Evolutionary conservation across 2,329 filamentous ascomycete genomes (phyloP), one percentile per base, ranked within the genome.

Genomic region (Talaromyces sp.): DNA sequence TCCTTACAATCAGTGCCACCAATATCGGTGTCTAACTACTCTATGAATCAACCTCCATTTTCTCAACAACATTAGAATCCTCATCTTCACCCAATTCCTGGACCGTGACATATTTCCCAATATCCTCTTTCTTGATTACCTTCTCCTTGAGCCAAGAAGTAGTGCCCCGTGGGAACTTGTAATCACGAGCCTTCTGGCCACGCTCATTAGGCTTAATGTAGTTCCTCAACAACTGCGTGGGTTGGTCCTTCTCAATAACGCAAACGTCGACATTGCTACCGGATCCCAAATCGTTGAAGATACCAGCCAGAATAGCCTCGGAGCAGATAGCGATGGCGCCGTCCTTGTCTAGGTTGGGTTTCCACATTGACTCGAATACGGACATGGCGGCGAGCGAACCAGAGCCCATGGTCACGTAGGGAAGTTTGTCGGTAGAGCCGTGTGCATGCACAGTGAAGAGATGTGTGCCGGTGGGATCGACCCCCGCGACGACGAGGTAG

Each of bases 391-490:
- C 95, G 70, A 99, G 84, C 57, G 92, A 97, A 69, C 95, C 95
- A 27, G 91, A 96, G 63, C 95, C 95, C 95, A 99, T 99, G 70
- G 96, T 99, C 71, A 99, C 96, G 79, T 99, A 99, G 60, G 95
- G 95, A 58, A 99, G 89, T 85, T 98, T 99, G 83, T 99, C 95
- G 68, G 95, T 99, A 74, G 90, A 95, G 70, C 96, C 95, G 84
- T 99, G 96, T 66, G 95, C 95, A 82, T 99, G 95, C 50, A 99
- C 95, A 69, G 96, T 99, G 85, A 96, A 99, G 68, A 99, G 89
- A 74, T 97, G 93, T 54, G 90, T 88, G 73, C 95, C 95, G 0
- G 95, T 99, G 39, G 96, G 94, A 78, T 99, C 95, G 75, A 96
- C 93, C 70, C 95, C 95, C 43, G 95, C 95, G 66, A 99, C 92